phyloP scores from a whole-genome alignment of 192 early-diverging fungal species.

The Entrophospora sp. region DNA sequence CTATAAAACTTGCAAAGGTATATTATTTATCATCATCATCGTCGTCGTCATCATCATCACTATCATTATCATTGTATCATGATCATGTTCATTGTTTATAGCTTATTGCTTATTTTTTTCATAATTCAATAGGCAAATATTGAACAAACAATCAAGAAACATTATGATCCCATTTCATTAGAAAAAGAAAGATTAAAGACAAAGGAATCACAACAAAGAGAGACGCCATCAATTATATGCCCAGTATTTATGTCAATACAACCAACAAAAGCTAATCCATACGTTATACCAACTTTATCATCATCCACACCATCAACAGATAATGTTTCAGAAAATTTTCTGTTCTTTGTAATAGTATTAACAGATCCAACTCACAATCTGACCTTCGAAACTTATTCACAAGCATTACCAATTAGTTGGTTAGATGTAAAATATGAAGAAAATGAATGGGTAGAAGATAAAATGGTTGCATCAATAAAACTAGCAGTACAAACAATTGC shows the following conservation, averaged over 20 bases:
- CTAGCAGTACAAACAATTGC: conserved; percentile 42
- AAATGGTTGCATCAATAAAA: conserved; percentile 42
- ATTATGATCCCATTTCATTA: conserved; percentile 30
- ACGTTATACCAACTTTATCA: conserved; percentile 9
- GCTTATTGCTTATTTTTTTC: background rate
- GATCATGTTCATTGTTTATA: background rate
- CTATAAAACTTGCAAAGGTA: conserved; percentile 46
- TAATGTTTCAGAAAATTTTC: conserved; percentile 22
- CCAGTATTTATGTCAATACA: conserved; percentile 57
- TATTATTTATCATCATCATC: background rate
- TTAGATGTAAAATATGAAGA: conserved; percentile 51
- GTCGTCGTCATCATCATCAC: too few relatives aligned
- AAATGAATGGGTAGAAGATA: conserved; percentile 58
- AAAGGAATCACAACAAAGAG: conserved; percentile 6
- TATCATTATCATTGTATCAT: too few relatives aligned
- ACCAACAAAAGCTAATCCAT: conserved; percentile 34
- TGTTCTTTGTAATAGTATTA: conserved; percentile 38
- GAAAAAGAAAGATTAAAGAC: conserved; percentile 16
- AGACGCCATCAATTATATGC: conserved; percentile 34
- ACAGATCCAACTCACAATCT: conserved; percentile 46
- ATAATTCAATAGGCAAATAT: conserved; percentile 38
- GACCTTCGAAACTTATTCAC: conserved; percentile 42
- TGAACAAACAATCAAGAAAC: conserved; percentile 44
- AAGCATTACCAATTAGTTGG: conserved; percentile 45
- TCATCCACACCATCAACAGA: conserved; percentile 4